A percentile compares a stretch with the other conserved stretches of the same genome.
phyloP scores from a whole-genome alignment of 495 filamentous ascomycete species.

The Tetracladium marchalianum region DNA sequence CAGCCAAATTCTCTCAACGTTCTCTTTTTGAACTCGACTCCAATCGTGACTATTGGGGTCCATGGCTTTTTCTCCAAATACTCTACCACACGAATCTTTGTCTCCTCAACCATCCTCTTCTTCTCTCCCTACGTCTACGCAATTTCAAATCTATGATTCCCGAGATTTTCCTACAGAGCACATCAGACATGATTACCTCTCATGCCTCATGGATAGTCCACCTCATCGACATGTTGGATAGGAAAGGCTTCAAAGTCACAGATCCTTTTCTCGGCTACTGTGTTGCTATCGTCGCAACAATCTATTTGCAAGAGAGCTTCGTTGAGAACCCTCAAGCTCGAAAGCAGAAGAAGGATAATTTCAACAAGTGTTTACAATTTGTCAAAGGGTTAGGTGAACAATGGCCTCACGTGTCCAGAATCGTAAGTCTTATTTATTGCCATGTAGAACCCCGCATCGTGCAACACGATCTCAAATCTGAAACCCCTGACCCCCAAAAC shows the following conservation, averaged over 20 bases:
- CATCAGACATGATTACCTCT: slow-evolving; percentile 34
- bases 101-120: slow-evolving; percentile 36
- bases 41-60: slow-evolving; percentile 36
- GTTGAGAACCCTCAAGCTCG: slow-evolving; percentile 28
- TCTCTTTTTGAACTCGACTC: slow-evolving; percentile 29
- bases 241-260: slow-evolving; percentile 31
- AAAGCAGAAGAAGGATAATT: slow-evolving; percentile 33
- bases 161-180: slow-evolving; percentile 40
- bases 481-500: no score
- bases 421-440: slow-evolving; percentile 22
- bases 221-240: slow-evolving; percentile 37
- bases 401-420: slow-evolving; percentile 38
- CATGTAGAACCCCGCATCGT: no score
- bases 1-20: slow-evolving; percentile 31
- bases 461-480: no score
- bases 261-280: slow-evolving; percentile 40
- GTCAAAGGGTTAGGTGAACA: slow-evolving; percentile 29
- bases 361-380: slow-evolving; percentile 36
- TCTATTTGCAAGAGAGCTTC: slow-evolving; percentile 39
- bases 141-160: slow-evolving; percentile 37
- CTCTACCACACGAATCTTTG: slow-evolving; percentile 40
- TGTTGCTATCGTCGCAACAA: slow-evolving; percentile 38
- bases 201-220: slow-evolving; percentile 40
- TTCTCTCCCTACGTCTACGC: slow-evolving; percentile 34
- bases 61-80: slow-evolving; percentile 39